phyloP scores from a whole-genome alignment of 2,329 filamentous ascomycete species.

The Lecanicillium sp. region DNA sequence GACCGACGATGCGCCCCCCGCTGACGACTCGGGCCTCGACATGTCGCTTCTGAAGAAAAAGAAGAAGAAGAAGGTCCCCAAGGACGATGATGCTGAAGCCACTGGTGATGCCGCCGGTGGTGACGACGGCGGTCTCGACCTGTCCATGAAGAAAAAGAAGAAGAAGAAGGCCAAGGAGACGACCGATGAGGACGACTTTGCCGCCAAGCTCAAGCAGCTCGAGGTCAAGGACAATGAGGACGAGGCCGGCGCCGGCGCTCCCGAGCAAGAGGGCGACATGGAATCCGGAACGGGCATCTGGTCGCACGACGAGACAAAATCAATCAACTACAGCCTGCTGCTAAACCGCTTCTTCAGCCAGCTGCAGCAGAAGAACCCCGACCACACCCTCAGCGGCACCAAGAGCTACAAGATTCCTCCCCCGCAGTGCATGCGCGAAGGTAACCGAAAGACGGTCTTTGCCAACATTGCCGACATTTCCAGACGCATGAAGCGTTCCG shows the following conservation, averaged over 20 bases:
- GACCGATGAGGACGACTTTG: constrained; percentile 55
- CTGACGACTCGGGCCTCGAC: constrained; percentile 45
- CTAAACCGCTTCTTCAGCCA: constrained; percentile 91
- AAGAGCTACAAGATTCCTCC: constrained; percentile 99
- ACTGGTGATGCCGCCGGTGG: constrained; percentile 29
- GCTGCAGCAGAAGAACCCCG: constrained; percentile 91
- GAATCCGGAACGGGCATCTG: constrained; percentile 85
- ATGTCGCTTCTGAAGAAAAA: constrained; percentile 79
- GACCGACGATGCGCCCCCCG: constrained; percentile 28
- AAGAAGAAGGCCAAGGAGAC: constrained; percentile 48
- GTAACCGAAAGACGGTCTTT: constrained; percentile 99
- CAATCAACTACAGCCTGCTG: constrained; percentile 78
- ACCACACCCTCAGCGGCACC: constrained; percentile 78
- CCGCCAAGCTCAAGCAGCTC: constrained; percentile 53
- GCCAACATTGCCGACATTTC: constrained; percentile 98
- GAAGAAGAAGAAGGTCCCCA: constrained; percentile 49
- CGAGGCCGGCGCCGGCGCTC: constrained; percentile 37
- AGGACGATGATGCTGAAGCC: constrained; percentile 34
- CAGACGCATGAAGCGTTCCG: constrained; percentile 98
- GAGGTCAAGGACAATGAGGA: constrained; percentile 55
- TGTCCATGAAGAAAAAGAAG: constrained; percentile 58
- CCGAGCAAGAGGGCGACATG: constrained; percentile 65
- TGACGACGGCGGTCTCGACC: constrained; percentile 43
- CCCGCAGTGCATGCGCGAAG: constrained; percentile 97
- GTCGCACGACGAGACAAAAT: constrained; percentile 68